Evolutionary conservation across 495 filamentous ascomycete species (phyloP).

Genomic region (Cenococcum geophilum): DNA sequence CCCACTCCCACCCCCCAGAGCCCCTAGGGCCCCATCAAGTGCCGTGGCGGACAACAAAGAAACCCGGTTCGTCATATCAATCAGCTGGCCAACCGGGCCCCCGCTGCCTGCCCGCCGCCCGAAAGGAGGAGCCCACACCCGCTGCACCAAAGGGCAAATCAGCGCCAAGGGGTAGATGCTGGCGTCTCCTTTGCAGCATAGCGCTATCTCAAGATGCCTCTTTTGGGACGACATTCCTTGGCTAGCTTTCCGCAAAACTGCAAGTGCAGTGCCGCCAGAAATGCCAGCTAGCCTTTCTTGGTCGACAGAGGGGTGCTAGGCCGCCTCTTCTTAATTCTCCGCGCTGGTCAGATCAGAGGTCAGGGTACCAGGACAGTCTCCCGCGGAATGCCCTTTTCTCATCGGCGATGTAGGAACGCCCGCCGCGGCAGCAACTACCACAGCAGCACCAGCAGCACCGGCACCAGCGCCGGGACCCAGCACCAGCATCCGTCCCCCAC

Average conservation of each 20-base stretch:
- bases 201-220: constrained; percentile 3
- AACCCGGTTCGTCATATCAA: background rate
- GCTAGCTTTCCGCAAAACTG: background rate
- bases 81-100: background rate
- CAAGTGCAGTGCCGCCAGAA: background rate
- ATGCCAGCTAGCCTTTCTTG: background rate
- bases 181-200: background rate
- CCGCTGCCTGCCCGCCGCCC: background rate
- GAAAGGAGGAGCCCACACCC: too few species aligned
- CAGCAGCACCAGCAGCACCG: background rate
- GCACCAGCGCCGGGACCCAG: background rate
- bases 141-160: background rate
- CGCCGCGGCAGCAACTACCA: background rate
- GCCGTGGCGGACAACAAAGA: background rate
- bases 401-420: constrained; percentile 4
- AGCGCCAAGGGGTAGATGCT: background rate
- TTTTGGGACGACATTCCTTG: background rate
- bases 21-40: background rate
- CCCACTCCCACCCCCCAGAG: too few species aligned
- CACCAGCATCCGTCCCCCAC: background rate
- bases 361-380: background rate
- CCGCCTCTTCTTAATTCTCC: constrained; percentile 6
- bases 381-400: background rate
- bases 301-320: background rate
- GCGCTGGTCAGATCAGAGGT: background rate